Percentiles rank a stretch among this genome's conserved stretches.
phyloP scores from a whole-genome alignment of 1,284 basidiomycete species.

The Leccinum pallidistipes region DNA sequence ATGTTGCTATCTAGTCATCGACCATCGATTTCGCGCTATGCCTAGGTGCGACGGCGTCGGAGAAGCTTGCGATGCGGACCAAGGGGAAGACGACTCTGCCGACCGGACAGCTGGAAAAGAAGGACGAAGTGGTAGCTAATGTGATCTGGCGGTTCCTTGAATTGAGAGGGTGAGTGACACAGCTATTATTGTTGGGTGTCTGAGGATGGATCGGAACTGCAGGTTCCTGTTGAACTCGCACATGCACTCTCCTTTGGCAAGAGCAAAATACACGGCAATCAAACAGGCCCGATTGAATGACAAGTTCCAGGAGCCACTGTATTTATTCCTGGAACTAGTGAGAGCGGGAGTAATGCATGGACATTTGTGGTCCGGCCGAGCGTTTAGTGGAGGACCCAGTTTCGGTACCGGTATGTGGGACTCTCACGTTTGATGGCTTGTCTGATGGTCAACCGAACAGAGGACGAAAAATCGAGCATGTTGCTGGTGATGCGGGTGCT shows the following conservation, averaged over 20 bases:
- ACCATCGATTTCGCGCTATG: constrained; percentile 98
- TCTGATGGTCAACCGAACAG: constrained; percentile 39
- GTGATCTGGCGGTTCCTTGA: constrained; percentile 98
- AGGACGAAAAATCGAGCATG: constrained; percentile 91
- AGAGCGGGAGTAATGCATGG: constrained; percentile 95
- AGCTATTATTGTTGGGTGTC: not conserved
- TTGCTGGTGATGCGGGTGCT: constrained; percentile 95
- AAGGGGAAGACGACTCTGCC: constrained; percentile 52
- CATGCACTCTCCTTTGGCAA: constrained; percentile 86
- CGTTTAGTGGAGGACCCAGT: constrained; percentile 92
- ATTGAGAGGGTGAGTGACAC: constrained; percentile 72
- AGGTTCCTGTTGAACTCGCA: constrained; percentile 90
- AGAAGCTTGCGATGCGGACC: constrained; percentile 78
- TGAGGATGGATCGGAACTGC: constrained; percentile 17
- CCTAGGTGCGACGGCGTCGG: constrained; percentile 83
- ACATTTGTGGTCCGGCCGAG: constrained; percentile 84
- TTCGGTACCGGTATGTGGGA: constrained; percentile 75
- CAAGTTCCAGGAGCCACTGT: constrained; percentile 97
- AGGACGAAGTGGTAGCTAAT: constrained; percentile 89
- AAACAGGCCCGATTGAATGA: constrained; percentile 84
- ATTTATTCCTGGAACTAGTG: constrained; percentile 90
- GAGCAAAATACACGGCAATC: constrained; percentile 86
- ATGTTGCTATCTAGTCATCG: constrained; percentile 59
- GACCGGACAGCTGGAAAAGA: constrained; percentile 79
- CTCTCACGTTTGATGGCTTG: constrained; percentile 13